Percentiles rank a stretch among this genome's conserved stretches.
phyloP scores from a whole-genome alignment of 805 yeast genomes.

The Starmerella bombicola region DNA sequence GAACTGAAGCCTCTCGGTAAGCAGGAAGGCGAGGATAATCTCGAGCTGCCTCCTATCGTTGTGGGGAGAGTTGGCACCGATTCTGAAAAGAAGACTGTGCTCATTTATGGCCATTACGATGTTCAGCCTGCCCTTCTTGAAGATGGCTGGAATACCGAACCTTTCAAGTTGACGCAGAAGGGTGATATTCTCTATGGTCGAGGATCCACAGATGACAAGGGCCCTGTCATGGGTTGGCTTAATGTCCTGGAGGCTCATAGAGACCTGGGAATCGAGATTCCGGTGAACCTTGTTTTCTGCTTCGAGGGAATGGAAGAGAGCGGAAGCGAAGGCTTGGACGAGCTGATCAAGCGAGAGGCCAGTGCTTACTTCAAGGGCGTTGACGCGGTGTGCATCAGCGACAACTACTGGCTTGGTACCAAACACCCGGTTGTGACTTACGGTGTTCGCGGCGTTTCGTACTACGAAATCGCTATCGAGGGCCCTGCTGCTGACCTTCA shows the following conservation, averaged over 20 bases:
- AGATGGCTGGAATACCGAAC: constrained; percentile 95
- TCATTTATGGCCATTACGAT: constrained; percentile 94
- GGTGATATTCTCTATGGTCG: constrained; percentile 73
- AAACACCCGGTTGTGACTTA: constrained; percentile 92
- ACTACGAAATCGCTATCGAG: constrained; percentile 65
- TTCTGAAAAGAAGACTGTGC: constrained; percentile 71
- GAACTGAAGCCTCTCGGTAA: constrained; percentile 70
- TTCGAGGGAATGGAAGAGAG: constrained; percentile 99
- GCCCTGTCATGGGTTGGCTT: constrained; percentile 96
- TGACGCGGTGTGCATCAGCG: constrained; percentile 90
- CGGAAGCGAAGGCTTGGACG: constrained; percentile 87
- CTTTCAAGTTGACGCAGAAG: constrained; percentile 54
- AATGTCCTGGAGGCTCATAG: constrained; percentile 85
- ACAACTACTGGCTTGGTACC: constrained; percentile 98
- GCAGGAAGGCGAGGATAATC: constrained; percentile 36
- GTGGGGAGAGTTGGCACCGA: constrained; percentile 76
- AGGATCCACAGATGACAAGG: constrained; percentile 96
- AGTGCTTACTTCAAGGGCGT: constrained; percentile 68
- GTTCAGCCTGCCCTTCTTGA: constrained; percentile 90
- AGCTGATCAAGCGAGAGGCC: constrained; percentile 68
- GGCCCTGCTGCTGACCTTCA: constrained; percentile 98
- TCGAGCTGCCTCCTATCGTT: constrained; percentile 89
- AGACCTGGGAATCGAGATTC: constrained; percentile 71
- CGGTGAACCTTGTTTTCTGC: constrained; percentile 83
- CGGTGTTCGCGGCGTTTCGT: constrained; percentile 93